These are phyloP conservation scores for Licmophora abbreviata DNA, from an alignment of 108 stramenopile genomes.

Conservation along the genomic window DNA sequence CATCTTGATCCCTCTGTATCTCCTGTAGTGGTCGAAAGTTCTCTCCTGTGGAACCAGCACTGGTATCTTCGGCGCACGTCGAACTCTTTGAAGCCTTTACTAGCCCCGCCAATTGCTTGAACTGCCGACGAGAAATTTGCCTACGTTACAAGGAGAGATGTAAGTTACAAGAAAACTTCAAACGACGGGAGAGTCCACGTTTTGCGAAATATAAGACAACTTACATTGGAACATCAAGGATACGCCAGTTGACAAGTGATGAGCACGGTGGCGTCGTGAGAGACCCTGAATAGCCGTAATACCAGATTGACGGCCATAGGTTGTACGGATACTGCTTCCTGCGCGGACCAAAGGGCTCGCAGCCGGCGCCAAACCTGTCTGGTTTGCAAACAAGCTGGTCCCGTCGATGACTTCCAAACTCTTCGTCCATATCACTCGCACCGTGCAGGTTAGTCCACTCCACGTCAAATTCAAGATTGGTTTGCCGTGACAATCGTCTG, in stretches of 20 bases:
- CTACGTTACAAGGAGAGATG: neutral
- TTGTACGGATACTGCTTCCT: conserved; percentile 19
- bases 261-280: conserved; percentile 57
- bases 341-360: conserved; percentile 17
- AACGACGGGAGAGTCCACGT: neutral
- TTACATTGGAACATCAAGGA: conserved; percentile 34
- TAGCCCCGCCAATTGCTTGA: conserved; percentile 16
- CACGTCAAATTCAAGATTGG: no score
- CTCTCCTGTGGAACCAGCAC: conserved; percentile 11
- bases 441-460: no score
- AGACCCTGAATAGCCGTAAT: conserved; percentile 40
- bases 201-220: conserved; percentile 4
- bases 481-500: no score
- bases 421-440: no score
- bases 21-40: conserved; percentile 15
- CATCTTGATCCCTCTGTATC: conserved; percentile 1
- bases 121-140: conserved; percentile 19
- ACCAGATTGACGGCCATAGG: conserved; percentile 32
- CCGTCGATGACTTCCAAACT: no score
- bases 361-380: no score
- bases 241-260: conserved; percentile 37
- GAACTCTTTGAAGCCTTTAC: conserved; percentile 11
- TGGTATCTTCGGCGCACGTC: conserved; percentile 10
- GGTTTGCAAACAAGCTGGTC: no score
- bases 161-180: neutral